Conservation (phyloP, 331 rosid genomes). For the Cydonia oblonga region DNA sequence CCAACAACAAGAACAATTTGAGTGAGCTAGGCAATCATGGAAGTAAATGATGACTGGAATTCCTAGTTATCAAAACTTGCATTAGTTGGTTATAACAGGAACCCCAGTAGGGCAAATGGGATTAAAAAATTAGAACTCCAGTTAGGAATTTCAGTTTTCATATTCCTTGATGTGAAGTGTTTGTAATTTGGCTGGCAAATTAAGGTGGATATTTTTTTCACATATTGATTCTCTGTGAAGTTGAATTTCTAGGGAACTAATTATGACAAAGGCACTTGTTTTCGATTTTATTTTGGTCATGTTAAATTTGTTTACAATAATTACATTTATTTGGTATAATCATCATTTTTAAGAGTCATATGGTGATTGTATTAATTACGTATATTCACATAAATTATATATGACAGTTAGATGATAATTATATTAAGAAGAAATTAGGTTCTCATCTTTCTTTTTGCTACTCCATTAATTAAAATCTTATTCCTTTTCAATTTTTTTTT, state of each 20-base stretch:
- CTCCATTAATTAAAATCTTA: no score
- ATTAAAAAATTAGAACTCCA: conserved; percentile 2
- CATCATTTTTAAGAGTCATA: no score
- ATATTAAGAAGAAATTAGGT: no score
- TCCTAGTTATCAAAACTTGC: conserved; percentile 5
- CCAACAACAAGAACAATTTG: neutral
- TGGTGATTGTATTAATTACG: no score
- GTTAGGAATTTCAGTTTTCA: neutral
- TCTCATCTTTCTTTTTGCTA: no score
- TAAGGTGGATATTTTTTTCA: neutral
- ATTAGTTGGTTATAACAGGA: conserved; percentile 21
- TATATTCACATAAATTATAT: no score
- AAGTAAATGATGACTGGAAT: conserved; percentile 4
- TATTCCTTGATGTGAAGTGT: neutral
- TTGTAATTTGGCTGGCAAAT: neutral
- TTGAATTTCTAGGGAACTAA: neutral
- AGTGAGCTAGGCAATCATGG: neutral
- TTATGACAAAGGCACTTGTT: neutral
- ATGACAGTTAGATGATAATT: no score
- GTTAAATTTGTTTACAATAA: no score
- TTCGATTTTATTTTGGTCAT: neutral
- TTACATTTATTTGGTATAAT: no score
- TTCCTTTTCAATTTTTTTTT: no score
- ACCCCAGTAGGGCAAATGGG: neutral
- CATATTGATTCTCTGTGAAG: neutral